Conservation (phyloP, 116 monocot genomes). For the Iris pallida region DNA sequence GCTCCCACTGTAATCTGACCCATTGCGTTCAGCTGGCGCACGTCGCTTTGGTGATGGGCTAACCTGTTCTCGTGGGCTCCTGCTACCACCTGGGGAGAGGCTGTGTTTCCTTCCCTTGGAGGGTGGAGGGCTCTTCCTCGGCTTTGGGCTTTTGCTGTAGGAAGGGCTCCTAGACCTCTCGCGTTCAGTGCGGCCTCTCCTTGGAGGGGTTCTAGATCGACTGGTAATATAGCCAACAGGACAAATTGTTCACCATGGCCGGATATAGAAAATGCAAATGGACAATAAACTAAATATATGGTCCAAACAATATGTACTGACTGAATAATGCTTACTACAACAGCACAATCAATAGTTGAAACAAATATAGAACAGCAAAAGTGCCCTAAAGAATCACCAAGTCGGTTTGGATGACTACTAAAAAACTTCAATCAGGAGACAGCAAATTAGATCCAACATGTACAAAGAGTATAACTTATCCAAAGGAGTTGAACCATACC, state of each 20-base stretch:
- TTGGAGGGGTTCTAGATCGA: conserved; percentile 63
- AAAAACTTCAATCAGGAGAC: conserved; percentile 8
- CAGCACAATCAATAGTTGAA: too few relatives aligned
- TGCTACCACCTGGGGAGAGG: conserved; percentile 45
- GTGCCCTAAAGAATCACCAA: too few relatives aligned
- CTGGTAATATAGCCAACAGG: conserved; percentile 19
- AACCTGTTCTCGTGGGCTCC: conserved; percentile 17
- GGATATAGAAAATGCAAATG: too few relatives aligned
- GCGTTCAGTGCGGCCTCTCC: conserved; percentile 25
- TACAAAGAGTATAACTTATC: neutral
- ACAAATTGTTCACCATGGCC: neutral
- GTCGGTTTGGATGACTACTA: too few relatives aligned
- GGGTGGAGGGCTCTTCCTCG: conserved; percentile 28
- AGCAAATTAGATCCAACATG: conserved; percentile 26
- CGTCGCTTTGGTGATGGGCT: conserved; percentile 31
- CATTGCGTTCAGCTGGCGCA: conserved; percentile 26
- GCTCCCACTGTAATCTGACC: conserved; percentile 59
- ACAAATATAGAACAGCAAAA: too few relatives aligned
- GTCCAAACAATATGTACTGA: too few relatives aligned
- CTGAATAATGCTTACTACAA: too few relatives aligned
- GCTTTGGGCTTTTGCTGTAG: conserved; percentile 53
- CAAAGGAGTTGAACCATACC: too few relatives aligned
- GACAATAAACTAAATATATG: too few relatives aligned
- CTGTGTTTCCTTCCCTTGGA: conserved; percentile 41
- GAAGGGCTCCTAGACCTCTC: conserved; percentile 49